These are phyloP conservation scores for Cutaneotrichosporon sp. DNA, from an alignment of 1,284 basidiomycete species.

Conservation along the genomic window DNA sequence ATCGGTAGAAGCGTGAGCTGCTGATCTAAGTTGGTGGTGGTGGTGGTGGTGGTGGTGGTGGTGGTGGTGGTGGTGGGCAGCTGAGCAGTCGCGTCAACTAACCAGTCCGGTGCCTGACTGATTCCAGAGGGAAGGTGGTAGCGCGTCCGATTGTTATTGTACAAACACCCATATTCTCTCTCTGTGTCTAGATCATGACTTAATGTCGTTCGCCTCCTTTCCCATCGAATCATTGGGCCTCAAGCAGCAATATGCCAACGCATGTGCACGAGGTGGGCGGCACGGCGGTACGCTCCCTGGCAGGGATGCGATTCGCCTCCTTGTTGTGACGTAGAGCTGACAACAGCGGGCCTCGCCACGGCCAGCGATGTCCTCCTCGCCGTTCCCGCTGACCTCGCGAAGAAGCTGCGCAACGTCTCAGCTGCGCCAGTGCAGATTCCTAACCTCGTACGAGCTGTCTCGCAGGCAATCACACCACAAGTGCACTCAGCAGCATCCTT, in stretches of 20 bases:
- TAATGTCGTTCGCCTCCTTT: conserved; percentile 43
- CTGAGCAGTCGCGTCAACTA: not conserved
- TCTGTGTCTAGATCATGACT: conserved; percentile 1
- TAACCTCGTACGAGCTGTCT: conserved; percentile 29
- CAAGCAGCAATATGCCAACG: conserved; percentile 28
- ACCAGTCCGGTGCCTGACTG: not conserved
- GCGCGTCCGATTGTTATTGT: conserved; percentile 12
- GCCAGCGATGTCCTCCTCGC: conserved; percentile 49
- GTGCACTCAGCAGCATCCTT: conserved; percentile 25
- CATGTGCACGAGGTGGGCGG: conserved; percentile 38
- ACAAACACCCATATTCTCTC: not conserved
- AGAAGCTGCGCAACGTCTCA: conserved; percentile 33
- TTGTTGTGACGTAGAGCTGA: conserved; percentile 5
- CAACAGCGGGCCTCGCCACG: conserved; percentile 36
- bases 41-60: too few relatives aligned
- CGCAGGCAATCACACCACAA: conserved; percentile 32
- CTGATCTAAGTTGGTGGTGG: not conserved
- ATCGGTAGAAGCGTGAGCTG: not conserved
- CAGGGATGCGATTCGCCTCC: not conserved
- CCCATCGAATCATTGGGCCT: conserved; percentile 39
- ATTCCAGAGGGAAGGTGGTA: not conserved
- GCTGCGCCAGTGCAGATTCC: conserved; percentile 17
- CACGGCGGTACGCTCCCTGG: too few relatives aligned
- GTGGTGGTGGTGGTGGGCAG: too few relatives aligned
- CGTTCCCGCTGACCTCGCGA: conserved; percentile 38